phyloP scores from a whole-genome alignment of 2,329 filamentous ascomycete genomes.

The Colletotrichum higginsianum region DNA sequence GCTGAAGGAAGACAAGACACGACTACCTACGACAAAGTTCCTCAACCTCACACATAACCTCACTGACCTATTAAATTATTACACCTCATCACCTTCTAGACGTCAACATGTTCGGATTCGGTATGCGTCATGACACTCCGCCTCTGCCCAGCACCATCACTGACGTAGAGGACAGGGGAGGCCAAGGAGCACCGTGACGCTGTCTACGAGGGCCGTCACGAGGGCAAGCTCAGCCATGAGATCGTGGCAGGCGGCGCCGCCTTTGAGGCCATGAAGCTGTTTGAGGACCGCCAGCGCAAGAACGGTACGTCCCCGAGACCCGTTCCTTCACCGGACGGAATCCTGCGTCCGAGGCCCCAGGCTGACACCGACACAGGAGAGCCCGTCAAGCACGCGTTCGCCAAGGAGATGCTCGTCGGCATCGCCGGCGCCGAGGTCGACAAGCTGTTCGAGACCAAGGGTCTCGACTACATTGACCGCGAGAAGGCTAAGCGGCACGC shows the following conservation, averaged over 20 bases:
- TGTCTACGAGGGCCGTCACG: conserved; percentile 47
- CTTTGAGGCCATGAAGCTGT: conserved; percentile 86
- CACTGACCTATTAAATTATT: too few species aligned
- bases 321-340: conserved; percentile 10
- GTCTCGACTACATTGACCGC: conserved; percentile 71
- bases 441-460: conserved; percentile 80
- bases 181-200: conserved; percentile 44
- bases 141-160: neutral
- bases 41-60: neutral
- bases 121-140: neutral
- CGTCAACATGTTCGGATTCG: conserved; percentile 43
- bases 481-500: conserved; percentile 73
- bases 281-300: conserved; percentile 80
- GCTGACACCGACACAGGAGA: conserved; percentile 65
- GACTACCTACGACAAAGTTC: neutral
- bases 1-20: too few species aligned
- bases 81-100: neutral
- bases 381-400: conserved; percentile 79
- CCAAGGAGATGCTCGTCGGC: conserved; percentile 83
- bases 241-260: conserved; percentile 81
- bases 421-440: conserved; percentile 83
- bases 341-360: too few species aligned
- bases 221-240: conserved; percentile 70
- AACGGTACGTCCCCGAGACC: conserved; percentile 65
- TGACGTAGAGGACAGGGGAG: conserved; percentile 28